These are phyloP conservation scores for Vitis labrusca DNA, from an alignment of 164 flowering plant species.

Conservation along the genomic window DNA sequence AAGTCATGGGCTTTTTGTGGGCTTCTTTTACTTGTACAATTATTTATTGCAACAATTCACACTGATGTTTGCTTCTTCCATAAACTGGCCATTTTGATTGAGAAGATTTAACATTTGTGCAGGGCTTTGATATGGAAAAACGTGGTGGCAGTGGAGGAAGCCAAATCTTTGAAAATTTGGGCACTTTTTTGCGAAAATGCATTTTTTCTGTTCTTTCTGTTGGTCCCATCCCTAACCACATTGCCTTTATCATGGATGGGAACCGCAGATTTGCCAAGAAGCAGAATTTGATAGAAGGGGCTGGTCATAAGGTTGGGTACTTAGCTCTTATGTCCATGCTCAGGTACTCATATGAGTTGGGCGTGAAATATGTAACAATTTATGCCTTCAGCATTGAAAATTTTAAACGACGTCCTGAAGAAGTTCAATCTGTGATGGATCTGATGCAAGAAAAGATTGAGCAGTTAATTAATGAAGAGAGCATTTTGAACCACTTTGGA, in stretches of 20 bases:
- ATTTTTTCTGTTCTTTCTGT: conserved; percentile 36
- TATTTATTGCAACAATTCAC: not conserved
- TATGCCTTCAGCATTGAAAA: conserved; percentile 55
- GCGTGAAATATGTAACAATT: conserved; percentile 35
- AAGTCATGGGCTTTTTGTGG: not conserved
- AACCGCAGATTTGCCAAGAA: conserved; percentile 62
- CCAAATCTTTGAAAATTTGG: conserved; percentile 6
- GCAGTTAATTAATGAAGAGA: conserved; percentile 22
- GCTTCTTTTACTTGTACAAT: not conserved
- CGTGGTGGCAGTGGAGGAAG: not conserved
- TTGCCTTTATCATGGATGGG: conserved; percentile 72
- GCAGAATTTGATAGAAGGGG: conserved; percentile 33
- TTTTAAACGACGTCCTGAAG: conserved; percentile 30
- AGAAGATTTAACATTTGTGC: not conserved
- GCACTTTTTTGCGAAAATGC: conserved; percentile 21
- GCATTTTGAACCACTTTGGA: conserved; percentile 28
- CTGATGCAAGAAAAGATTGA: conserved; percentile 41
- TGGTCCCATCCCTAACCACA: conserved; percentile 64
- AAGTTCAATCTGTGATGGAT: conserved; percentile 35
- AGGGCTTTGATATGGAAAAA: conserved; percentile 11
- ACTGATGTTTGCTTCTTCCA: not conserved
- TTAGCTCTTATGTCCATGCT: conserved; percentile 35
- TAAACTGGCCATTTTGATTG: not conserved
- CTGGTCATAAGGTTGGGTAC: conserved; percentile 54
- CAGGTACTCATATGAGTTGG: conserved; percentile 37